Percentiles rank a stretch among this genome's conserved stretches.
Evolutionary conservation across 2,329 filamentous ascomycete species (phyloP).

Genomic region (Xylaria sp.): DNA sequence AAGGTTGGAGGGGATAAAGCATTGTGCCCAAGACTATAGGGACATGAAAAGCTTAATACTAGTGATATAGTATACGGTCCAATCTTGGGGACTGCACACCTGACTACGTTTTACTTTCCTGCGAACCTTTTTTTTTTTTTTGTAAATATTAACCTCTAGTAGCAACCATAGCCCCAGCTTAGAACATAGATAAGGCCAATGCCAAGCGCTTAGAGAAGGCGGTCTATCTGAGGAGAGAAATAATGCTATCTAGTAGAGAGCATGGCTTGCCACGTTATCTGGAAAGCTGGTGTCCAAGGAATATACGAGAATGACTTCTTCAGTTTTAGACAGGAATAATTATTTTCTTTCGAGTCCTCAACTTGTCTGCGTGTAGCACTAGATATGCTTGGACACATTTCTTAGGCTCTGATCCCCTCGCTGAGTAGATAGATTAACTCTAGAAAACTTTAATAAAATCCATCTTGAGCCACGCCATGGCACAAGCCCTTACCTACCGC

Average conservation of each 20-base stretch:
- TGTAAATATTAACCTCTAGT: too few species aligned
- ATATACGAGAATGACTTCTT: slow-evolving; percentile 3
- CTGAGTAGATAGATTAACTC: too few species aligned
- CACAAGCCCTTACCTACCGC: too few species aligned
- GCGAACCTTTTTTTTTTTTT: neutral
- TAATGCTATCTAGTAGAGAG: neutral
- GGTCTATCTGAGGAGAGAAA: neutral
- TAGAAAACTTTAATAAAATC: too few species aligned
- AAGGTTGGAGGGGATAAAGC: too few species aligned
- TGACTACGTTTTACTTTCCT: neutral
- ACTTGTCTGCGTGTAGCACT: slow-evolving; percentile 4
- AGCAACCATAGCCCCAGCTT: neutral
- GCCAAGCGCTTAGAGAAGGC: neutral
- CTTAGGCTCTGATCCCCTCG: too few species aligned
- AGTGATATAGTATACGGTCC: neutral
- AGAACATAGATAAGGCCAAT: neutral
- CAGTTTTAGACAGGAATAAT: neutral
- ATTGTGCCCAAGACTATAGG: neutral
- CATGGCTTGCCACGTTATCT: slow-evolving; percentile 6
- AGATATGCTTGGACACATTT: too few species aligned
- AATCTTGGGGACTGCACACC: neutral
- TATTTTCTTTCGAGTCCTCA: neutral
- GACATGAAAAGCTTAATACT: neutral
- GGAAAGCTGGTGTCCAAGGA: slow-evolving; percentile 7
- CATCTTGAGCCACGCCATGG: too few species aligned